phyloP scores from a whole-genome alignment of 2,329 filamentous ascomycete genomes.

The Fusarium proliferatum region DNA sequence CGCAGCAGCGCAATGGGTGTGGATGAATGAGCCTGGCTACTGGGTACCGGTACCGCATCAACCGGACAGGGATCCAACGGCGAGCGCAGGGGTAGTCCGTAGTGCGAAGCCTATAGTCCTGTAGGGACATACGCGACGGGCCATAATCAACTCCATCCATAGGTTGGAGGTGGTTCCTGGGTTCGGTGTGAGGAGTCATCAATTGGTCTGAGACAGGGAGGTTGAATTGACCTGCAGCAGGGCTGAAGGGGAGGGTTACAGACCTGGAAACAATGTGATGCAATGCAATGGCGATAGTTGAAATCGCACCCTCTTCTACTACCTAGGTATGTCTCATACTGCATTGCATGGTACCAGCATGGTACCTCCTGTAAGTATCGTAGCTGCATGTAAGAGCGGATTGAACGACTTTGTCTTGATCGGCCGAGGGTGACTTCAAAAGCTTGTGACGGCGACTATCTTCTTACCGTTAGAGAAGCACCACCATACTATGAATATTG shows the following conservation, averaged over 20 bases:
- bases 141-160: slow-evolving; percentile 7
- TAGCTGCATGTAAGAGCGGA: slow-evolving; percentile 13
- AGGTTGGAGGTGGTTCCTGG: slow-evolving; percentile 34
- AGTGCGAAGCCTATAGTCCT: neutral
- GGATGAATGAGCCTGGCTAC: slow-evolving; percentile 36
- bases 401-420: neutral
- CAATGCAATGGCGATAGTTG: slow-evolving; percentile 24
- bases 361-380: neutral
- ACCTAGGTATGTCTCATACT: neutral
- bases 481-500: neutral
- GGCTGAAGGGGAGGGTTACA: slow-evolving; percentile 43
- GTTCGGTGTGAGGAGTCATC: slow-evolving; percentile 45
- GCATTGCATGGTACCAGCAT: slow-evolving; percentile 1
- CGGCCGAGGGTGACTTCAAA: slow-evolving; percentile 18
- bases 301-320: slow-evolving; percentile 8
- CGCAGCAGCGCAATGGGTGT: slow-evolving; percentile 44
- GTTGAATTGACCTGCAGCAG: slow-evolving; percentile 44
- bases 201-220: slow-evolving; percentile 39
- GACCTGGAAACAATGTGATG: slow-evolving; percentile 20
- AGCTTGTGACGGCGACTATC: slow-evolving; percentile 21
- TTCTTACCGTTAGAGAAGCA: slow-evolving; percentile 5
- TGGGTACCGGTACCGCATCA: slow-evolving; percentile 28
- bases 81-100: slow-evolving; percentile 1
- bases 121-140: slow-evolving; percentile 6
- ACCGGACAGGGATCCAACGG: slow-evolving; percentile 22